Base-by-base conservation (phyloP, 345 rosid species). In the Linum usitatissimum region DNA sequence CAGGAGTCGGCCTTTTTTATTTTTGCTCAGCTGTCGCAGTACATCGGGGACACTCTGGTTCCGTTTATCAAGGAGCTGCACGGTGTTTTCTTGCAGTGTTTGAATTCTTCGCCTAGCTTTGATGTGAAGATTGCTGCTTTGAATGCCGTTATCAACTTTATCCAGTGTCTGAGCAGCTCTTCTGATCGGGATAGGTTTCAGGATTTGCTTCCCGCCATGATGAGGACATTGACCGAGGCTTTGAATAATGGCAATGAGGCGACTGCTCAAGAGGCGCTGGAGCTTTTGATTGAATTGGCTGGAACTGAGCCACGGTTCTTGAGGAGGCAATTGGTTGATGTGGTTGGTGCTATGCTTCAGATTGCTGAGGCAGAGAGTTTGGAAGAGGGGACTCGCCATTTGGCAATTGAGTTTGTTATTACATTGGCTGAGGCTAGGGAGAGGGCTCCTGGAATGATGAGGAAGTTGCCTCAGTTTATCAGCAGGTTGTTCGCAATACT, bases 391-490 rank as follows among this genome's bases (percentile, higher is more conserved):
- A 94, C 97, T 0, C 64, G 99, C 6, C 97, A 94, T 30, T 70
- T 94, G 69, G 99, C 99, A 0, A 77, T 94, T 57, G 99, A 94
- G 84, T 94, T 94, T 71, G 92, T 94, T 62, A 83, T 94, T 0
- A 94, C 99, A 1, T 70, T 94, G 6, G 97, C 99, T 0, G 99
- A 94, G 79, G 97, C 99, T 4, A 81, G 99, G 63, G 99, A 94
- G 72, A 86, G 96, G 63, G 99, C 99, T 3, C 99, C 99, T 0
- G 99, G 99, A 67, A 94, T 94, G 99, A 86, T 94, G 83, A 88
- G 99, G 83, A 94, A 90, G 73, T 75, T 94, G 49, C 99, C 99
- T 0, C 99, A 94, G 81, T 94, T 94, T 63, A 85, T 94, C 3
- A 87, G 83, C 66, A 76, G 97, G 74, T 70, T 94, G 66, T 94